Base-by-base conservation (phyloP, 331 rosid species). In the Cydonia oblonga region DNA sequence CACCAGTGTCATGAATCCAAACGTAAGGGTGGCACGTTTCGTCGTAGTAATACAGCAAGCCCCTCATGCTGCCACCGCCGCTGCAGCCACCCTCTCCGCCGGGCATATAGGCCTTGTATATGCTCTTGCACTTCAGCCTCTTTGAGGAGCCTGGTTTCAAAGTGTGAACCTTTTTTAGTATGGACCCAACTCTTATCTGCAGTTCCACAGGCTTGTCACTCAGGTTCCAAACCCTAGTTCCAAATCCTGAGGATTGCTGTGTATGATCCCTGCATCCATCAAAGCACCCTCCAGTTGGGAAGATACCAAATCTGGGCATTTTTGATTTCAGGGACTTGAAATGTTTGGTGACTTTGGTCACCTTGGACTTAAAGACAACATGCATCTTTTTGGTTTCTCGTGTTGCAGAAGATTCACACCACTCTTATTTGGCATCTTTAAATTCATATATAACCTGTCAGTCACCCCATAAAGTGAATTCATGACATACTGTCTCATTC, bases 141-240 rank as follows among this genome's bases (percentile, higher is more conserved):
- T 89, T 93, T 5, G 98, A 93, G 28, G 66, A 86, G 18, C 98
- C 98, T 40, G 96, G 89, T 84, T 91, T 93, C 82, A 93, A 78
- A 10, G 90, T 86, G 76, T 91, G 89, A 44, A 89, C 83, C 80
- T 84, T 93, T 78, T 93, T 93, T 80, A 93, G 68, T 56, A 84
- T 89, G 54, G 98, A 89, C 23, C 98, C 97, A 11, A 93, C 98
- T 86, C 98, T 88, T 69, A 93, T 88, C 73, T 93, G 98, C 75
- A 93, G 78, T 84, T 93, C 98, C 76, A 93, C 85, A 22, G 96
- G 86, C 59, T 81, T 72, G 82, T 91, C 98, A 61, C 92, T 86
- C 24, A 82, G 87, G 80, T 93, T 93, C 98, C 98, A 93, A 68
- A 93, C 85, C 82, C 97, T 86, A 0, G 98, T 93, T 28, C 97